A percentile compares a stretch with the other conserved stretches of the same genome.
Evolutionary conservation across 768 basidiomycete genomes (phyloP).

Genomic region (Sutorius australiensis): DNA sequence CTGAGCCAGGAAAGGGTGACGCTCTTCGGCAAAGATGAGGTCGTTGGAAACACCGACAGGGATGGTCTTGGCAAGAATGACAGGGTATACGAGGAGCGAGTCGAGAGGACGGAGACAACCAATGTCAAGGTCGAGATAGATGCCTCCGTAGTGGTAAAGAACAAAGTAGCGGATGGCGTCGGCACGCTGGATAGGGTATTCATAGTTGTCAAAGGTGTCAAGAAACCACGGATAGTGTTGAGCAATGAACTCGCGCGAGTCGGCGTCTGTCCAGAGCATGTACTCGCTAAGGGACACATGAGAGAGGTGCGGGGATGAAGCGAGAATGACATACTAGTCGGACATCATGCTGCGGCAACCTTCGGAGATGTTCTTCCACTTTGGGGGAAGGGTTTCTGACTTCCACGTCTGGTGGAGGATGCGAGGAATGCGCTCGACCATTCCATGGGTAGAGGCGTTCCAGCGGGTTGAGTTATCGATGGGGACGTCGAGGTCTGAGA

Average conservation of each 20-base stretch:
- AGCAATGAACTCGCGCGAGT: constrained; percentile 86
- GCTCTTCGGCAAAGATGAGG: constrained; percentile 86
- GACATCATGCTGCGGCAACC: constrained; percentile 89
- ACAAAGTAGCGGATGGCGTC: constrained; percentile 98
- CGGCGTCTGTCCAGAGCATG: constrained; percentile 94
- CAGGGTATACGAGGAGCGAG: constrained; percentile 78
- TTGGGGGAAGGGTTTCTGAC: constrained; percentile 74
- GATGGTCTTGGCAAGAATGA: constrained; percentile 91
- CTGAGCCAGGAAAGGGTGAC: constrained; percentile 86
- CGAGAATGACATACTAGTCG: constrained; percentile 74
- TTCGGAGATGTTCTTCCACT: constrained; percentile 79
- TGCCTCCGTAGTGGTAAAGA: constrained; percentile 89
- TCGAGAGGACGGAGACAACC: constrained; percentile 87
- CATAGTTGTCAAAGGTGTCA: constrained; percentile 88
- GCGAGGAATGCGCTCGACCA: constrained; percentile 77
- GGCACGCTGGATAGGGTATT: constrained; percentile 90
- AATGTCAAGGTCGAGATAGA: constrained; percentile 96
- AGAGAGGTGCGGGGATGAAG: constrained; percentile 11
- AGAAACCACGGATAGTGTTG: constrained; percentile 89
- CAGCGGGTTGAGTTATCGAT: constrained; percentile 52
- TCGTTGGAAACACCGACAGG: constrained; percentile 98
- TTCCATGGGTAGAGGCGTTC: constrained; percentile 59
- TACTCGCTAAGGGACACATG: constrained; percentile 63
- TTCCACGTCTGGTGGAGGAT: constrained; percentile 99
- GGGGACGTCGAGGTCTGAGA: constrained; percentile 75